Percentiles rank a stretch among this genome's conserved stretches.
Evolutionary conservation across 805 yeast species (phyloP).

Genomic region (Zygoascus bituminiphila): DNA sequence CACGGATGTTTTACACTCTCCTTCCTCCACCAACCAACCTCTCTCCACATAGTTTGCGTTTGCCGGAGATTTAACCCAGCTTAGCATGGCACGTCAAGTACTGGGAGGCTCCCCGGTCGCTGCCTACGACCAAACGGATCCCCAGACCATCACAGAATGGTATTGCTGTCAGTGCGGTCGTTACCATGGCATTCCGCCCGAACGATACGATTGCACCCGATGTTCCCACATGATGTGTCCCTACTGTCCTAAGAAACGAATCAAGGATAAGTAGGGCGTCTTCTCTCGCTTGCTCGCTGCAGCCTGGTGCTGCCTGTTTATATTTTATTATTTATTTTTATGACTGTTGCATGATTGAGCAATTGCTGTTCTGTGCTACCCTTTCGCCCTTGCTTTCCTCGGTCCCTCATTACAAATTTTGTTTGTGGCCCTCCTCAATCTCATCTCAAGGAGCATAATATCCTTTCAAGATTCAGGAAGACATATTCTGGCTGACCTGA

Average conservation of each 20-base stretch:
- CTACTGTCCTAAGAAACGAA: constrained; percentile 24
- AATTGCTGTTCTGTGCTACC: too few relatives aligned
- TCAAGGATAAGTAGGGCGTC: constrained; percentile 13
- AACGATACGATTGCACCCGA: constrained; percentile 25
- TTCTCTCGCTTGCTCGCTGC: neutral
- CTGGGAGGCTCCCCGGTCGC: neutral
- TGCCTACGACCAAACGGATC: constrained; percentile 16
- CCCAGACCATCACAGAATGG: constrained; percentile 27
- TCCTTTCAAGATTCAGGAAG: too few relatives aligned
- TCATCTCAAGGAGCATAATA: too few relatives aligned
- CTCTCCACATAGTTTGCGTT: too few relatives aligned
- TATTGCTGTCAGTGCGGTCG: constrained; percentile 30
- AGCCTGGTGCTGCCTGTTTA: neutral
- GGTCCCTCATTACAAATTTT: too few relatives aligned
- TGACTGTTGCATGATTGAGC: neutral
- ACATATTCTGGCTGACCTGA: too few relatives aligned
- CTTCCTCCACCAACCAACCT: neutral
- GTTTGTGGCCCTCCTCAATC: too few relatives aligned
- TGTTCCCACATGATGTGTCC: constrained; percentile 28
- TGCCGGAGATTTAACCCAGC: too few relatives aligned
- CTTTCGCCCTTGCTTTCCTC: too few relatives aligned
- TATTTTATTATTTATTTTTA: neutral
- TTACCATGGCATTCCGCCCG: constrained; percentile 24
- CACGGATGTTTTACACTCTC: neutral
- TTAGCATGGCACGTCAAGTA: neutral